These are phyloP conservation scores for Leptomonas pyrrhocoris DNA, from an alignment of 208 protist genomes.

Conservation along the genomic window DNA sequence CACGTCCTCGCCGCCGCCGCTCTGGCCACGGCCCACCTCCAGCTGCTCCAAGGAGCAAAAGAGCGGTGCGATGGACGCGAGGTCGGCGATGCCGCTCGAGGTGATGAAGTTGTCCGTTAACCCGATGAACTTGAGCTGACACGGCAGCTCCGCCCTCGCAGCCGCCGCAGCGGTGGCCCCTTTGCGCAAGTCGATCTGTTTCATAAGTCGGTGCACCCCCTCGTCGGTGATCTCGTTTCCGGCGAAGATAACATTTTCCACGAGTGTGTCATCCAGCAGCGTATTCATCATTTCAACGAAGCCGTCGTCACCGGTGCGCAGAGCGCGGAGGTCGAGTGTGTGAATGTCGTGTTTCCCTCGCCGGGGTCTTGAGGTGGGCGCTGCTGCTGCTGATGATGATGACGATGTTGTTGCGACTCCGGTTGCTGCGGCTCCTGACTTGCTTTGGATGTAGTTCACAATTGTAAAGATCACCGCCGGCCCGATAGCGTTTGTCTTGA, in stretches of 20 bases:
- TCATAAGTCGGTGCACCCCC: constrained; percentile 36
- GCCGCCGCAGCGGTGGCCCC: constrained; percentile 2
- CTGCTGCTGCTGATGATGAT: background rate
- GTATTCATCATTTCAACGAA: constrained; percentile 47
- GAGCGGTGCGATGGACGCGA: constrained; percentile 20
- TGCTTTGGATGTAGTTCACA: constrained; percentile 29
- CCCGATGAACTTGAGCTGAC: constrained; percentile 39
- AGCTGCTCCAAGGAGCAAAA: constrained; percentile 41
- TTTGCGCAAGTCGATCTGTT: constrained; percentile 6
- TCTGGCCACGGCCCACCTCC: constrained; percentile 48
- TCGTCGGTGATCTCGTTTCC: constrained; percentile 66
- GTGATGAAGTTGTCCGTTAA: constrained; percentile 61
- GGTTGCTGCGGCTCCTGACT: background rate
- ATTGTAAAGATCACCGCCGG: constrained; percentile 24
- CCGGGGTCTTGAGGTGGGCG: background rate
- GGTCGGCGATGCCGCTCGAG: constrained; percentile 36
- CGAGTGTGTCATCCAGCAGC: constrained; percentile 39
- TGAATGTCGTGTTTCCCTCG: constrained; percentile 35
- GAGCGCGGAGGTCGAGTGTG: constrained; percentile 63
- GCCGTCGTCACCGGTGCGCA: constrained; percentile 63
- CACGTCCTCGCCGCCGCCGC: constrained; percentile 24
- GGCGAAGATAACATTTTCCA: constrained; percentile 47
- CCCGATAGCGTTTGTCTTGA: constrained; percentile 50
- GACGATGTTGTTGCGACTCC: too few relatives aligned
- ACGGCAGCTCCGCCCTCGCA: constrained; percentile 6